Evolutionary conservation across 805 yeast species (phyloP), one percentile per base, ranked within the genome.

Genomic region (Lachancea sp.): DNA sequence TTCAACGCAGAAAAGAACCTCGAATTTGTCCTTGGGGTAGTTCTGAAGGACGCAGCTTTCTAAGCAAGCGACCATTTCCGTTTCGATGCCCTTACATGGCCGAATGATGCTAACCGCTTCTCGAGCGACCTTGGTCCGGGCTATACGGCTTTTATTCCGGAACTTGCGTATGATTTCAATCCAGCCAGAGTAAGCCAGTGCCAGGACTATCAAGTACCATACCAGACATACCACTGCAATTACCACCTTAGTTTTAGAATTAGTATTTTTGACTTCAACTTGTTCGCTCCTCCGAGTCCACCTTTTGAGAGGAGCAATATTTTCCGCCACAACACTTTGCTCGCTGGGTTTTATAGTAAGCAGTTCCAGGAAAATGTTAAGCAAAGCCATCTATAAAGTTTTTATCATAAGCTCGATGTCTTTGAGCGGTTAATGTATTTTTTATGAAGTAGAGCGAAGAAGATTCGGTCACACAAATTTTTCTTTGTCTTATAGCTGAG

Each of bases 71-170:
- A 69, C 73, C 61, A 86, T 69, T 48, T 81, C 89, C 1, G 88
- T 75, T 58, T 87, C 96, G 13, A 85, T 64, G 13, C 96, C 96
- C 54, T 85, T 85, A 43, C 87, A 68, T 0, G 96, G 96, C 22
- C 96, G 64, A 25, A 87, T 56, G 19, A 88, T 83, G 1, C 92
- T 75, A 15, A 87, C 95, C 6, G 84, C 80, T 43, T 75, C 78
- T 1, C 75, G 67, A 4, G 69, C 65, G 1, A 69, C 69, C 3
- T 47, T 48, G 3, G 48, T 49, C 5, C 58, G 51, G 19, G 47
- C 42, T 18, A 40, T 13, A 6, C 18, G 20, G 17, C 30, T 36
- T 19, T 17, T 20, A 29, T 33, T 31, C n/a, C 41, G 39, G 47
- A 68, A 69, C 42, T 60, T 61, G 24, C 48, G 40, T 40, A 58